Evolutionary conservation across 2,329 filamentous ascomycete species (phyloP).

Genomic region (Aspergillus spinulosporus): DNA sequence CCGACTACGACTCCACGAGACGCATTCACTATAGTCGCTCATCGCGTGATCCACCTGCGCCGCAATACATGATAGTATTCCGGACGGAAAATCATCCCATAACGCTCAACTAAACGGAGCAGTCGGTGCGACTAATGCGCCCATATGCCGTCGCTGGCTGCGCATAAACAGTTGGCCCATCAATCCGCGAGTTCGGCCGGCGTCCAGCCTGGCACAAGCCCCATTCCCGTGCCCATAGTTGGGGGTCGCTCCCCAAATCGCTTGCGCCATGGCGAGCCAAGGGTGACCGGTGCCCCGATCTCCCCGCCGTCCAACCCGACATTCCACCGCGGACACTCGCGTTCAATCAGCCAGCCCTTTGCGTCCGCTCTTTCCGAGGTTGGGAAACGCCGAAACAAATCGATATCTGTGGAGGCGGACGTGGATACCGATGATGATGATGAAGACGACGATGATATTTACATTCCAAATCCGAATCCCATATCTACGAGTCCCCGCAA

Average conservation of each 20-base stretch:
- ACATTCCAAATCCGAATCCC: constrained; percentile 36
- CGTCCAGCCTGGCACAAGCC: constrained; percentile 23
- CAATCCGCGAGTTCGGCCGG: constrained; percentile 26
- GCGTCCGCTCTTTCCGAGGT: constrained; percentile 66
- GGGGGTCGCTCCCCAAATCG: constrained; percentile 23
- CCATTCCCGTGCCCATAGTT: constrained; percentile 21
- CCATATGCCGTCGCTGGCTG: constrained; percentile 40
- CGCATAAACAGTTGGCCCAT: constrained; percentile 33
- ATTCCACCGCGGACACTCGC: constrained; percentile 50
- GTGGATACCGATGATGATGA: constrained; percentile 47
- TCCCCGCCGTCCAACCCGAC: constrained; percentile 23
- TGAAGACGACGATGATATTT: constrained; percentile 30
- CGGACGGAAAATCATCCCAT: background rate
- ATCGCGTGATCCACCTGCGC: background rate
- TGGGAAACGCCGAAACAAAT: constrained; percentile 54
- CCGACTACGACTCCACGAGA: background rate
- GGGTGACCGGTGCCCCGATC: constrained; percentile 23
- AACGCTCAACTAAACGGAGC: background rate
- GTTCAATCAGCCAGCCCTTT: constrained; percentile 79
- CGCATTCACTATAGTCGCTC: background rate
- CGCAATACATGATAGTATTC: background rate
- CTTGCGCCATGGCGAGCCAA: constrained; percentile 29
- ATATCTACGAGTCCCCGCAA: constrained; percentile 44
- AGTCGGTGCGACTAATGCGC: constrained; percentile 27
- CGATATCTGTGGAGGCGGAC: constrained; percentile 44